phyloP scores from a whole-genome alignment of 129 eudicot genomes.

The Flaveria bidentis region DNA sequence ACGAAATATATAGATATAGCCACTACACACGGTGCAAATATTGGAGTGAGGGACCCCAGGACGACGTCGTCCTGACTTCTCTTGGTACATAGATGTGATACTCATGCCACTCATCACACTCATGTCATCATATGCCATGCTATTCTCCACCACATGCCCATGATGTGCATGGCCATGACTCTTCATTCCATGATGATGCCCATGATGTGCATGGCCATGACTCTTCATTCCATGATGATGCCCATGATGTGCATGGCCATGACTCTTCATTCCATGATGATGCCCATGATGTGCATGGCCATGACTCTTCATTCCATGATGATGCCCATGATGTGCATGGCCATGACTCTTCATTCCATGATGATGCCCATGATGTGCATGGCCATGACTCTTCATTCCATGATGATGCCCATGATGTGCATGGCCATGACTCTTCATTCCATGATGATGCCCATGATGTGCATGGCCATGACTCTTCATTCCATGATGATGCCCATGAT shows the following conservation, averaged over 20 bases:
- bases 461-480: constrained; percentile 18
- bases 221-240: constrained; percentile 23
- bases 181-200: constrained; percentile 22
- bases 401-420: constrained; percentile 26
- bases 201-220: constrained; percentile 24
- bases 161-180: constrained; percentile 13
- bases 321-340: constrained; percentile 9
- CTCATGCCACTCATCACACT: constrained; percentile 48
- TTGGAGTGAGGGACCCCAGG: constrained; percentile 90
- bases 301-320: constrained; percentile 24
- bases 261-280: constrained; percentile 19
- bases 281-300: constrained; percentile 23
- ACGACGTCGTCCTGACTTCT: constrained; percentile 51
- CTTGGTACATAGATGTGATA: constrained; percentile 52
- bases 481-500: constrained; percentile 30
- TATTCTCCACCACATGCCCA: constrained; percentile 39
- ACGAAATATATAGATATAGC: constrained; percentile 58
- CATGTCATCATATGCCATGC: constrained; percentile 48
- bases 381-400: constrained; percentile 17
- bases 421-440: constrained; percentile 22
- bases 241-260: background rate
- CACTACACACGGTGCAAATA: constrained; percentile 68
- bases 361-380: constrained; percentile 27
- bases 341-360: constrained; percentile 21
- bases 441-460: constrained; percentile 27